Evolutionary conservation across 768 basidiomycete genomes (phyloP).

Genomic region (Boletellus ananiceps): DNA sequence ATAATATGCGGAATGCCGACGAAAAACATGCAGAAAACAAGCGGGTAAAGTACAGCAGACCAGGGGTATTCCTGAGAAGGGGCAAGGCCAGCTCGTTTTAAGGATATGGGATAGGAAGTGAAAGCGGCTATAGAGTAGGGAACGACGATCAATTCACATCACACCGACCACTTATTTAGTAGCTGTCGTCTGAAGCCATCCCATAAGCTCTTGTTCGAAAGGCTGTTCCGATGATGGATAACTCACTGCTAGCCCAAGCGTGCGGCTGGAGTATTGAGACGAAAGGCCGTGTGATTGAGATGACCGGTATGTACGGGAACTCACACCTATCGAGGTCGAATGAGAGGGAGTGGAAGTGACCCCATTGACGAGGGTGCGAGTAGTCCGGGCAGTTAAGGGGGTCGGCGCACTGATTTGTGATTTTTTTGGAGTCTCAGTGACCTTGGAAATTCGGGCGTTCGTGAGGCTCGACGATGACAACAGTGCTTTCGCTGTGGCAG

Average conservation of each 20-base stretch:
- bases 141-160: conserved; percentile 11
- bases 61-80: conserved; percentile 34
- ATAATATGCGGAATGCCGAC: conserved; percentile 33
- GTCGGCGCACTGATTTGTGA: conserved; percentile 87
- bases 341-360: conserved; percentile 58
- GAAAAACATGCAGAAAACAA: conserved; percentile 35
- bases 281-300: conserved; percentile 68
- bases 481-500: conserved; percentile 49
- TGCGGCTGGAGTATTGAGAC: conserved; percentile 72
- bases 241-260: conserved; percentile 68
- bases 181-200: conserved; percentile 35
- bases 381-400: conserved; percentile 73
- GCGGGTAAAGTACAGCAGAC: conserved; percentile 40
- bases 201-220: conserved; percentile 35
- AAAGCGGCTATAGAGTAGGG: conserved; percentile 2
- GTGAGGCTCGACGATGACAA: conserved; percentile 55
- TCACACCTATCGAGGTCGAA: conserved; percentile 51
- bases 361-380: conserved; percentile 49
- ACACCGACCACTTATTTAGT: conserved; percentile 24
- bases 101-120: conserved; percentile 10
- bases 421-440: conserved; percentile 79
- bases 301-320: conserved; percentile 61
- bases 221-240: conserved; percentile 32
- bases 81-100: conserved; percentile 35
- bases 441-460: conserved; percentile 46